phyloP scores from a whole-genome alignment of 192 early-diverging fungal genomes.

The Backusella westeae region DNA sequence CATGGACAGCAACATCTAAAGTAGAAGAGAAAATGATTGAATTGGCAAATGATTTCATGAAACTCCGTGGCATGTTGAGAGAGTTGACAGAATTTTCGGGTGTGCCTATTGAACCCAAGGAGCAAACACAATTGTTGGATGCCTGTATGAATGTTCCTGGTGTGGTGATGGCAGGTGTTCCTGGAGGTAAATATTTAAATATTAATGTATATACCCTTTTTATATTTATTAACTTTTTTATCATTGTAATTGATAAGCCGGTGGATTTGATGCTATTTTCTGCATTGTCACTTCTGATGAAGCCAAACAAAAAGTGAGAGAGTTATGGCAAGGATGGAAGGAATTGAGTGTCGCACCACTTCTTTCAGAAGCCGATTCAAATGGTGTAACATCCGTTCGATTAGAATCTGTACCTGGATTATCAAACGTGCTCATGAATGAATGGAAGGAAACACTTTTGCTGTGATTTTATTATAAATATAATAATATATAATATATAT shows the following conservation, averaged over 20 bases:
- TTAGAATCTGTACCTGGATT: conserved; percentile 25
- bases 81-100: conserved; percentile 68
- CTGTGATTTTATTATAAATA: neutral
- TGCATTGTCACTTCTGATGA: conserved; percentile 66
- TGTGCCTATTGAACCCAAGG: conserved; percentile 88
- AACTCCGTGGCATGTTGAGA: conserved; percentile 66
- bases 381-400: conserved; percentile 47
- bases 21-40: neutral
- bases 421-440: neutral
- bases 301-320: conserved; percentile 49
- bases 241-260: conserved; percentile 57
- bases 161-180: conserved; percentile 90
- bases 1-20: neutral
- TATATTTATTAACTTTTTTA: neutral
- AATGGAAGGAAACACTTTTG: neutral
- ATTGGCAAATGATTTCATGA: conserved; percentile 32
- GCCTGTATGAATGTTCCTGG: conserved; percentile 77
- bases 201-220: too few relatives aligned
- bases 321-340: conserved; percentile 66
- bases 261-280: conserved; percentile 97
- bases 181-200: conserved; percentile 64
- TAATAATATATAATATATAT: neutral
- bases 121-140: conserved; percentile 87
- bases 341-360: conserved; percentile 84
- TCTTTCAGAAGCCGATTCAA: conserved; percentile 62